Base-by-base conservation (phyloP, 2,329 filamentous ascomycete species). In the Graphiopsis chlorocephala region DNA sequence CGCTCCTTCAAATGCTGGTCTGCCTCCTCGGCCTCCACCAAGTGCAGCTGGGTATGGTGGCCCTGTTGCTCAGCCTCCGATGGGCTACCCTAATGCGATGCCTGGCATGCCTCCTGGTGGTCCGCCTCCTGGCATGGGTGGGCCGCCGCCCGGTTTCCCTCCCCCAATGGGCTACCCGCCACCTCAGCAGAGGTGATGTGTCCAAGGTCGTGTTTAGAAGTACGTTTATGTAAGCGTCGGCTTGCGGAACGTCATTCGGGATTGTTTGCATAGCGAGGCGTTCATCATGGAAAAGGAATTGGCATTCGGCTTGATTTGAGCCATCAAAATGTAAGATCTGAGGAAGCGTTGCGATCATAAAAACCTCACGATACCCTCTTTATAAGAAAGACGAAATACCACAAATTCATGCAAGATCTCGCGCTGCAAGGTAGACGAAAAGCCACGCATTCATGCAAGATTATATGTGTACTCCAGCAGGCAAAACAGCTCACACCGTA, bases 21-120 rank as follows among this genome's bases (percentile, higher is more conserved):
- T 88, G 28, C 89, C 90, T 45, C 87, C 89, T 64, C 81, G 89
- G 45, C 90, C 90, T n/a, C 90, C 90, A 4, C 87, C 88, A 20
- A 86, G 83, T 17, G 86, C 89, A 71, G 87, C 81, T 58, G 88
- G 87, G 1, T 90, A 90, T 73, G 89, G 88, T 48, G 89, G 89
- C 11, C 88, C 85, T n/a, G 28, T 38, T 15, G 66, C 65, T 25
- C 61, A 70, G 66, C 73, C 66, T 62, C 72, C 62, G 64, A 71
- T 61, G 69, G 72, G 66, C 61, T 73, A 50, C 74, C 79, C 67
- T 69, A 76, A 15, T 80, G 82, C 63, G 67, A 78, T 77, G 31
- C 59, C 59, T 28, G 59, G 59, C 58, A 77, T 75, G 59, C 81
- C 79, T 23, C 65, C 72, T 58, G 72, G 65, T 78, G 78, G 64